Evolutionary conservation across 345 rosid species (phyloP), one percentile per base, ranked within the genome.

Genomic region (Bruguiera sexangula): DNA sequence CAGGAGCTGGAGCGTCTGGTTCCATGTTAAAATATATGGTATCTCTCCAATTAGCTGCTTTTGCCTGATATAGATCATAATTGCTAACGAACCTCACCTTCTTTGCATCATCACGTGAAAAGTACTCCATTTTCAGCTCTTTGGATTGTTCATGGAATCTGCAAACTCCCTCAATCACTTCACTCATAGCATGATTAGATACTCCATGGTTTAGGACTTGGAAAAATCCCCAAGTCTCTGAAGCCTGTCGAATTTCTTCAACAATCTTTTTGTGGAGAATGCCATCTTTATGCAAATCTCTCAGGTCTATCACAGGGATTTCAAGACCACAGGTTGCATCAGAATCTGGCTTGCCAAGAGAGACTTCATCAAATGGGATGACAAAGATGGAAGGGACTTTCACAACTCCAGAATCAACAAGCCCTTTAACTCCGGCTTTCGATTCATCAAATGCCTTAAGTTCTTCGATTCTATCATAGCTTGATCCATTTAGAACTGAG

Each of bases 11-110:
- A 59, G 65, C 65, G 36, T 66, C 65, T 0, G 76, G 77, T 2
- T 71, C 68, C 73, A 65, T 61, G 53, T 3, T 20, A 55, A 69
- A 58, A 8, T 21, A 16, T 59, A 71, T 34, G 29, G 76, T 69
- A 61, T 75, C 82, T 58, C 82, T 79, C 80, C 77, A 79, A 48
- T 69, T 75, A 11, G 82, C 82, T 37, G 60, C 64, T 62, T 59
- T 72, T 13, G 69, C 31, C 37, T 51, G 27, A 10, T 43, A 63
- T 60, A 75, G 56, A 58, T 65, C 69, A 57, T 55, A 72, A 63
- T 75, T 79, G 6, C 72, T 72, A 7, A 5, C n/a, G 53, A 26
- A 69, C 57, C 62, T 61, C 20, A 79, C 79, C 5, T 69, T 59
- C 60, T 59, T 55, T 43, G 18, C 13, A 13, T 31, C 51, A 2